Evolutionary conservation across 2,329 filamentous ascomycete genomes (phyloP), one percentile per base, ranked within the genome.

Genomic region (Trichophyton rubrum): DNA sequence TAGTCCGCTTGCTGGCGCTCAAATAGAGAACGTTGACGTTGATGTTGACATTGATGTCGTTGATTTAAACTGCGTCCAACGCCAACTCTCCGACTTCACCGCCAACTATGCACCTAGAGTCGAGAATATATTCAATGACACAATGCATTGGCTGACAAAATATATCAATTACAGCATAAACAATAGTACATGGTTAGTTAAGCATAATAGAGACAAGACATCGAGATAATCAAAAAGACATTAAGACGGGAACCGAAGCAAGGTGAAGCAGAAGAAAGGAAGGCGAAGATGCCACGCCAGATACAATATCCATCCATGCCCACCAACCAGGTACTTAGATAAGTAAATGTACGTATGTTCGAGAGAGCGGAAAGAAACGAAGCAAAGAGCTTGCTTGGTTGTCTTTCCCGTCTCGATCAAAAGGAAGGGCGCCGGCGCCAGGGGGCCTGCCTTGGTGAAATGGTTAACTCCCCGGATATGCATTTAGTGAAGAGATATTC

Each of bases 361-460:
- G 45, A 96, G 82, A 77, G 33, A 2, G 33, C 95, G 88, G 71
- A 84, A 80, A 95, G 95, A 73, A 91, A 86, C 66, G 88, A 88
- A 62, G 79, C 33, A 13, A 38, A 38, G 33, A 1, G 33, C 33
- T 38, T 38, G 33, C 33, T 38, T 6, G 11, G 33, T 13, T 79
- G 13, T 80, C 81, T 62, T 87, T 83, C 65, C 85, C 83, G 60
- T 17, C 40, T 64, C 35, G 64, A 64, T 8, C 62, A 64, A n/a
- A 60, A 66, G 33, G 33, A 35, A 68, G 66, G 1, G 65, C 63
- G 5, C 64, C 60, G 8, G 62, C 66, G 27, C 59, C 45, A 24
- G 45, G 45, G 3, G 33, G 33, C 33, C 33, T 51, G 45, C 45
- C 45, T 51, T 51, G 45, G 22, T 15, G 20, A 27, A 47, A 33